Conservation (phyloP, 768 basidiomycete genomes). For the Serendipita sp. region DNA sequence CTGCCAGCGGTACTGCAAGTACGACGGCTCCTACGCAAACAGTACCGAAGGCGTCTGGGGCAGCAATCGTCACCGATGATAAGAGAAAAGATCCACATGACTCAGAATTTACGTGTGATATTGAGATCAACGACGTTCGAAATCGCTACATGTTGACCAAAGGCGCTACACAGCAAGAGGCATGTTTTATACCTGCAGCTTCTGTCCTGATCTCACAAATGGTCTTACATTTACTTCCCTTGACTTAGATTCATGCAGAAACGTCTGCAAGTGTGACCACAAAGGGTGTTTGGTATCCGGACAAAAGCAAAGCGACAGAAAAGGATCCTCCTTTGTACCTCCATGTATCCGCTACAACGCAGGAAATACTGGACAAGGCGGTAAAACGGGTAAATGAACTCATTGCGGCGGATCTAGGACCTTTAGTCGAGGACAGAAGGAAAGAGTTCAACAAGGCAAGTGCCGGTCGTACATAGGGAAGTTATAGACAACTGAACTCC, state of each 20-base stretch:
- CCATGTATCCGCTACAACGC: conserved; percentile 66
- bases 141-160: conserved; percentile 92
- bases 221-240: neutral
- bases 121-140: conserved; percentile 91
- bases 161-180: conserved; percentile 82
- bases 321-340: conserved; percentile 88
- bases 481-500: neutral
- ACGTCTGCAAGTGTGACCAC: conserved; percentile 88
- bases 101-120: conserved; percentile 72
- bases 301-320: conserved; percentile 76
- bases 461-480: conserved; percentile 21
- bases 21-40: conserved; percentile 7
- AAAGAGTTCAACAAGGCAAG: conserved; percentile 49
- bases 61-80: conserved; percentile 25
- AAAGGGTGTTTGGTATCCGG: conserved; percentile 93
- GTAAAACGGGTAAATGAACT: conserved; percentile 59
- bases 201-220: neutral
- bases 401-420: conserved; percentile 57
- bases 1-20: conserved; percentile 21
- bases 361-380: conserved; percentile 48
- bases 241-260: conserved; percentile 63
- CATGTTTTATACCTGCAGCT: conserved; percentile 21
- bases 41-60: conserved; percentile 19
- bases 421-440: conserved; percentile 58
- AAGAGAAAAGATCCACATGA: conserved; percentile 47